phyloP scores from a whole-genome alignment of 2,329 filamentous ascomycete genomes.

The Ophiocordyceps camponoti-leonardi region DNA sequence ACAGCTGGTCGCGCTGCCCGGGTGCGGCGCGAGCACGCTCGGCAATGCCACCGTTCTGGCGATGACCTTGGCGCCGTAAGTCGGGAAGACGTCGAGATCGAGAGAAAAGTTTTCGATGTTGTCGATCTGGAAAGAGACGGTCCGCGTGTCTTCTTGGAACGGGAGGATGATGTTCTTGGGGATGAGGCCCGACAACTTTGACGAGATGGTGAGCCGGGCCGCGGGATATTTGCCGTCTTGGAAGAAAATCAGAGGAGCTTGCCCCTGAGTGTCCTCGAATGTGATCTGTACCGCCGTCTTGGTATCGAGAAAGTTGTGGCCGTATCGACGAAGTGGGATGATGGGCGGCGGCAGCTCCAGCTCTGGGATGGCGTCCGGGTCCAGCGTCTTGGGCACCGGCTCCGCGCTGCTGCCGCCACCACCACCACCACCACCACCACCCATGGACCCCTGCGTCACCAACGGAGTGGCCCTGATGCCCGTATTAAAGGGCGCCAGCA shows the following conservation, averaged over 20 bases:
- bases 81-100: constrained; percentile 95
- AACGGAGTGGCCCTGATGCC: constrained; percentile 25
- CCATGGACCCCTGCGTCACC: constrained; percentile 24
- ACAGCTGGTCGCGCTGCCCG: constrained; percentile 63
- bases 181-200: constrained; percentile 88
- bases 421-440: constrained; percentile 11
- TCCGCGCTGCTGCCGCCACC: constrained; percentile 21
- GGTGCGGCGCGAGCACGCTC: constrained; percentile 60
- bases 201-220: constrained; percentile 86
- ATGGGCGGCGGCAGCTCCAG: constrained; percentile 90
- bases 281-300: constrained; percentile 91
- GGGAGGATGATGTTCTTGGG: constrained; percentile 91
- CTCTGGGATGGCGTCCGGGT: constrained; percentile 78
- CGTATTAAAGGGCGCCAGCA: constrained; percentile 49
- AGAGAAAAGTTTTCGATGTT: constrained; percentile 83
- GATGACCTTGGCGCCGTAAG: constrained; percentile 93
- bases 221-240: constrained; percentile 94
- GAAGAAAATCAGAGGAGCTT: constrained; percentile 81
- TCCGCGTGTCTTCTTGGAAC: constrained; percentile 86
- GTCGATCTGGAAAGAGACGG: constrained; percentile 92
- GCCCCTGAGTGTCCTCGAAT: constrained; percentile 62
- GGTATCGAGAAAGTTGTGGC: constrained; percentile 95
- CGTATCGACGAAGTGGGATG: constrained; percentile 84
- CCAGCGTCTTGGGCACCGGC: constrained; percentile 47
- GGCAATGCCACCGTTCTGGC: constrained; percentile 88